Conservation (phyloP, 352 stramenopile genomes). For the Phytophthora pluvialis region DNA sequence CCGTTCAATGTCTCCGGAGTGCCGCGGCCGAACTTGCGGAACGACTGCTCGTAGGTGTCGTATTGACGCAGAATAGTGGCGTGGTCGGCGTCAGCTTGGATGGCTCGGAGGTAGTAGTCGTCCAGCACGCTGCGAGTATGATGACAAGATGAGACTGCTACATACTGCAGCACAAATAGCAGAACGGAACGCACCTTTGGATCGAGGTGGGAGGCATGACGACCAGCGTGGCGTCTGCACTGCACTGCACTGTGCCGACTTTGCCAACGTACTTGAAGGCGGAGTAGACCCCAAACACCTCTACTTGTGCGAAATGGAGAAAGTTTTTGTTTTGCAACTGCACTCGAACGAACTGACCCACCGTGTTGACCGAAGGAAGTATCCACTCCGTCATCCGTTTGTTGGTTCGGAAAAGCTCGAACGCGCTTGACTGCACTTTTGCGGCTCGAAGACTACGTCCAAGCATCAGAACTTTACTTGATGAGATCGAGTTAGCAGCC, state of each 20-base stretch:
- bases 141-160: background rate
- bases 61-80: slow-evolving; percentile 92
- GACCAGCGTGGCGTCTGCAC: slow-evolving; percentile 90
- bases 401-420: slow-evolving; percentile 80
- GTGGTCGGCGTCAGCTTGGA: slow-evolving; percentile 91
- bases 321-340: slow-evolving; percentile 92
- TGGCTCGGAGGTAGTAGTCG: slow-evolving; percentile 88
- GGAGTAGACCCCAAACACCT: slow-evolving; percentile 93
- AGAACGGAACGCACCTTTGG: slow-evolving; percentile 44
- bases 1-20: slow-evolving; percentile 22
- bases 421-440: slow-evolving; percentile 80
- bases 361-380: slow-evolving; percentile 82
- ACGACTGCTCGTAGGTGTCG: slow-evolving; percentile 83
- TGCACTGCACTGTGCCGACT: slow-evolving; percentile 79
- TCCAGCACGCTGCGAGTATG: slow-evolving; percentile 50
- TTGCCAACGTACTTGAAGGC: slow-evolving; percentile 83
- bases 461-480: no score
- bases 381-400: slow-evolving; percentile 89
- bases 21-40: slow-evolving; percentile 76
- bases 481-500: no score
- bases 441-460: slow-evolving; percentile 79
- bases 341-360: slow-evolving; percentile 84
- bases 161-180: background rate
- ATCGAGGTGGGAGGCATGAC: slow-evolving; percentile 77
- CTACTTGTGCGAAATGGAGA: slow-evolving; percentile 90